These are phyloP conservation scores for Nakataea oryzae DNA, from an alignment of 2,329 filamentous ascomycete species.

Conservation along the genomic window DNA sequence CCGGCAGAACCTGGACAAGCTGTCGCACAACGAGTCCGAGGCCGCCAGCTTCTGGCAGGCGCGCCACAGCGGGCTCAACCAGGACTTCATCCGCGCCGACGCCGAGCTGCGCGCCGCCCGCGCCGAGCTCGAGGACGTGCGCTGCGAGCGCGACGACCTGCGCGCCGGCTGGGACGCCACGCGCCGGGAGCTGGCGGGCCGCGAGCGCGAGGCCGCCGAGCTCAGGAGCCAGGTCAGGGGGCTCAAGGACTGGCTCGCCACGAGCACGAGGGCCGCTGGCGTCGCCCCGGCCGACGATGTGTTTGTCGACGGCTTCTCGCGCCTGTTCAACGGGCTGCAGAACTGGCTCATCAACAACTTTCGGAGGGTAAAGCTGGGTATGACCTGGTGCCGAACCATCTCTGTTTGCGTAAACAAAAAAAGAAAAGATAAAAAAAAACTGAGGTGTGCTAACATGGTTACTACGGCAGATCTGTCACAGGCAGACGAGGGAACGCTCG, in stretches of 20 bases:
- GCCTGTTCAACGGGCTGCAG: constrained; percentile 56
- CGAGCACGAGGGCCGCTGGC: constrained; percentile 51
- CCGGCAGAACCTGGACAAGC: constrained; percentile 37
- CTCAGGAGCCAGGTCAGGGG: constrained; percentile 52
- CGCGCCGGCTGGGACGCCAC: constrained; percentile 37
- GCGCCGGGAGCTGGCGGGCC: constrained; percentile 30
- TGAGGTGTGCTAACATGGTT: too few species aligned
- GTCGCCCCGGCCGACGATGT: constrained; percentile 58
- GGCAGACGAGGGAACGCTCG: constrained; percentile 27
- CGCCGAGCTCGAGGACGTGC: constrained; percentile 36
- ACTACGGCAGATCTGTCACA: constrained; percentile 29
- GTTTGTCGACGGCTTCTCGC: constrained; percentile 50
- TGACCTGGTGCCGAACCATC: constrained; percentile 14
- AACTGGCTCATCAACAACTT: constrained; percentile 68
- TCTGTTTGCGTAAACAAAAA: neutral
- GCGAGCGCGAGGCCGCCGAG: constrained; percentile 45
- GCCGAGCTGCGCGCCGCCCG: constrained; percentile 40
- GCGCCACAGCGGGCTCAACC: constrained; percentile 41
- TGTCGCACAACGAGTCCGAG: constrained; percentile 44
- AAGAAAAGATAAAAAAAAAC: too few species aligned
- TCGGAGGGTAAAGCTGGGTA: constrained; percentile 48
- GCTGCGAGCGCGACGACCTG: constrained; percentile 37
- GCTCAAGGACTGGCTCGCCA: constrained; percentile 63
- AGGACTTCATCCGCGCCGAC: constrained; percentile 40
- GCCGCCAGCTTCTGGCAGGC: constrained; percentile 46